phyloP scores from a whole-genome alignment of 2,329 filamentous ascomycete species.

The Exophiala phaeomuriformis region DNA sequence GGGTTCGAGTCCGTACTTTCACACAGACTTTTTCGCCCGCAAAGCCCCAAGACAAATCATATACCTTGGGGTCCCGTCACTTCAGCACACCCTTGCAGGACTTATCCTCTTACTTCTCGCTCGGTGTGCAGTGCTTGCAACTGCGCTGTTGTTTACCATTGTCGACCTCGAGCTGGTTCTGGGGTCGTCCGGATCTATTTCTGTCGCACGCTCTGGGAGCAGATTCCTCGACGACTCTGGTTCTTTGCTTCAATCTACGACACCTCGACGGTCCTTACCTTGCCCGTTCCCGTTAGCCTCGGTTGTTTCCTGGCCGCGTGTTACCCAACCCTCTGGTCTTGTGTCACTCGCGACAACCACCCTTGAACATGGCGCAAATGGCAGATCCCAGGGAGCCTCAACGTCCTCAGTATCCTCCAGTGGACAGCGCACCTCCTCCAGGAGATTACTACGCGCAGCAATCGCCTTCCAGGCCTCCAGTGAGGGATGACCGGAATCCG shows the following conservation, averaged over 20 bases:
- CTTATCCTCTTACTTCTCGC: slow-evolving; percentile 13
- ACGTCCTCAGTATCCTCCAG: slow-evolving; percentile 24
- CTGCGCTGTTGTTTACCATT: slow-evolving; percentile 7
- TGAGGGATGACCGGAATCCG: slow-evolving; percentile 21
- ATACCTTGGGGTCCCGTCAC: slow-evolving; percentile 11
- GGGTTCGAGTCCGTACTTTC: slow-evolving; percentile 12
- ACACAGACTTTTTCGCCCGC: slow-evolving; percentile 8
- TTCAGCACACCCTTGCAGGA: slow-evolving; percentile 21
- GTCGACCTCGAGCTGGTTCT: slow-evolving; percentile 19
- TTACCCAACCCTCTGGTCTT: slow-evolving; percentile 17
- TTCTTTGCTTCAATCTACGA: slow-evolving; percentile 7
- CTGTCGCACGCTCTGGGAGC: slow-evolving; percentile 19
- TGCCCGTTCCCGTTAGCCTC: slow-evolving; percentile 23
- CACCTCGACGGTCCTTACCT: slow-evolving; percentile 22
- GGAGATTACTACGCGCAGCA: slow-evolving; percentile 24
- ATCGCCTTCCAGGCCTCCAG: slow-evolving; percentile 17
- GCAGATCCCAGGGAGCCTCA: slow-evolving; percentile 21
- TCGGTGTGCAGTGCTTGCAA: slow-evolving; percentile 17
- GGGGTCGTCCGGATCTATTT: slow-evolving; percentile 10
- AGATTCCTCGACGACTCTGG: slow-evolving; percentile 7
- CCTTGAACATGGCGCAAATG: slow-evolving; percentile 26
- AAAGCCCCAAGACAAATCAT: slow-evolving; percentile 11
- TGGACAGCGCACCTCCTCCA: slow-evolving; percentile 18
- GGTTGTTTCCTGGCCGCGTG: slow-evolving; percentile 23
- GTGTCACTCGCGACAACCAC: slow-evolving; percentile 14